A percentile compares a stretch with the other conserved stretches of the same genome.
These are phyloP conservation scores for Podospora didyma DNA, from an alignment of 495 filamentous ascomycete species.

Conservation along the genomic window DNA sequence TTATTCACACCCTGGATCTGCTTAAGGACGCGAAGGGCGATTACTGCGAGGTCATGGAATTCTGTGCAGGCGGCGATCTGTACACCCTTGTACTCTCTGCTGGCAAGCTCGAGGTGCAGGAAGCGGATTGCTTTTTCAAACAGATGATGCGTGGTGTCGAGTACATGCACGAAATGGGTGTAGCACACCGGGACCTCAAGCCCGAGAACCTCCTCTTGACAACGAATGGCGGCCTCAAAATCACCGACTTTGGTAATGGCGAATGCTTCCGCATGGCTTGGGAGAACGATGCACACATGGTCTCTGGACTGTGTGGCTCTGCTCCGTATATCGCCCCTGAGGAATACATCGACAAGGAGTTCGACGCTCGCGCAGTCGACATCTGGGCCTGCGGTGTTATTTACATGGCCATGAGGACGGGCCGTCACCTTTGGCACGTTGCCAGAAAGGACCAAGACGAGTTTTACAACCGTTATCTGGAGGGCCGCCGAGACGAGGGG, in stretches of 20 bases:
- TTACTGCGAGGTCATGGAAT: constrained; percentile 99
- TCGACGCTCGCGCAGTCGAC: constrained; percentile 94
- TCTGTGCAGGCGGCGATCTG: constrained; percentile 92
- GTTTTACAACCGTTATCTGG: constrained; percentile 90
- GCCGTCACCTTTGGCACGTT: constrained; percentile 91
- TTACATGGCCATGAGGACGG: constrained; percentile 99
- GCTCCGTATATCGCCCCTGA: constrained; percentile 98
- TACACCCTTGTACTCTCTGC: constrained; percentile 92
- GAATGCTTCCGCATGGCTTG: constrained; percentile 99
- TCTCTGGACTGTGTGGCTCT: constrained; percentile 89
- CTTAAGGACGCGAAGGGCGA: constrained; percentile 95
- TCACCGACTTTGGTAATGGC: constrained; percentile 98
- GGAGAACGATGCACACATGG: constrained; percentile 98
- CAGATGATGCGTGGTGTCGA: constrained; percentile 99
- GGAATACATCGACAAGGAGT: constrained; percentile 91
- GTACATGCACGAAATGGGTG: constrained; percentile 99
- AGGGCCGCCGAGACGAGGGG: constrained; percentile 87
- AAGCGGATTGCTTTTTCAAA: constrained; percentile 99
- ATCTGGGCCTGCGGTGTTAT: constrained; percentile 98
- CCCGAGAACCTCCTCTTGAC: constrained; percentile 96
- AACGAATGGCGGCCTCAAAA: constrained; percentile 90
- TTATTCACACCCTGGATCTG: constrained; percentile 96
- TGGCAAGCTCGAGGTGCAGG: constrained; percentile 85
- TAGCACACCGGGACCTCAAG: constrained; percentile 95
- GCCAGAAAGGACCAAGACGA: constrained; percentile 95